These are phyloP conservation scores for Sonneratia alba DNA, from an alignment of 345 rosid genomes.

Conservation along the genomic window DNA sequence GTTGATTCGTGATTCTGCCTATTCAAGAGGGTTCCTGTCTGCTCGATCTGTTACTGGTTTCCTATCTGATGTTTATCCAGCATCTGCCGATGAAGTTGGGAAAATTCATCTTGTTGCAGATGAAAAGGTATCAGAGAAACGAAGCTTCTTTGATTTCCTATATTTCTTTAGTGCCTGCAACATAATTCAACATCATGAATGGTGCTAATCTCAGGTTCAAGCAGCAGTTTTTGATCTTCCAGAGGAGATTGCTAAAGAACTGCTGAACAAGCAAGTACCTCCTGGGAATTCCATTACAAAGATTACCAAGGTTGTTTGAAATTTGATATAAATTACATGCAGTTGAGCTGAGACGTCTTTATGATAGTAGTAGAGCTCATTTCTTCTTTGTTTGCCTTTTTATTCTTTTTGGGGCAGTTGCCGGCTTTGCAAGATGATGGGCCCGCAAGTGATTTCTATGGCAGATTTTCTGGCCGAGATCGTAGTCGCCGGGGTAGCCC, in stretches of 20 bases:
- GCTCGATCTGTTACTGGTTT: constrained; percentile 89
- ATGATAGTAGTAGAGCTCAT: not conserved
- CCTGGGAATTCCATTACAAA: constrained; percentile 67
- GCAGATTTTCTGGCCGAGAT: constrained; percentile 71
- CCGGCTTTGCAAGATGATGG: constrained; percentile 94
- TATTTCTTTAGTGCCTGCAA: not conserved
- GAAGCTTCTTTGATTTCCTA: not conserved
- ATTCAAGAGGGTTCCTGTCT: constrained; percentile 62
- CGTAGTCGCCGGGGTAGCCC: constrained; percentile 43
- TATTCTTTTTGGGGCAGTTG: constrained; percentile 34
- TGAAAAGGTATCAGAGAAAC: constrained; percentile 40
- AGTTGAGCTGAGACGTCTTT: not conserved
- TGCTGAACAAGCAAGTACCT: constrained; percentile 59
- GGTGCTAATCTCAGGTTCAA: constrained; percentile 53
- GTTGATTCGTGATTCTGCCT: constrained; percentile 60
- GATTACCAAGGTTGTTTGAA: constrained; percentile 54
- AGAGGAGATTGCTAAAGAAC: constrained; percentile 78
- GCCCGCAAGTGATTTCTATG: constrained; percentile 68
- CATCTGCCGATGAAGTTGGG: constrained; percentile 91
- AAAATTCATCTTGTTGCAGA: constrained; percentile 82
- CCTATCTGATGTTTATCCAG: constrained; percentile 71
- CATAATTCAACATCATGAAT: constrained; percentile 5
- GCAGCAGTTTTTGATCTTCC: constrained; percentile 97
- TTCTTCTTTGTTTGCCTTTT: not conserved
- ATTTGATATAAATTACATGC: not conserved